phyloP scores from a whole-genome alignment of 257 asterid species.

The Plantago ovata region DNA sequence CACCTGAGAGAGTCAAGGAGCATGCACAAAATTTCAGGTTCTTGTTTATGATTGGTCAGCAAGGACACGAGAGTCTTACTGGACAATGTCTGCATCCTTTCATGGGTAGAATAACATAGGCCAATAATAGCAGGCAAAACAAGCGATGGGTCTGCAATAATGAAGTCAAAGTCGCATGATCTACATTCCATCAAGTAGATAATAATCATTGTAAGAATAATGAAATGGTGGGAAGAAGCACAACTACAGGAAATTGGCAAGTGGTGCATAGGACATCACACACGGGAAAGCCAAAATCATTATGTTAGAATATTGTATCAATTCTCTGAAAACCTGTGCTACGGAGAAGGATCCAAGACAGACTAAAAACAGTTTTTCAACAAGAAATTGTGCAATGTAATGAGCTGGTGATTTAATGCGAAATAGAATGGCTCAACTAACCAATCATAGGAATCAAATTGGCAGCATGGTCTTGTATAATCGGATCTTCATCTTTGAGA shows the following conservation, averaged over 20 bases:
- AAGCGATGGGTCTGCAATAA: conserved; percentile 58
- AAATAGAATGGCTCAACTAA: conserved; percentile 28
- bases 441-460: conserved; percentile 65
- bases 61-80: conserved; percentile 46
- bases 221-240: too few species aligned
- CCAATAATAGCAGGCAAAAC: conserved; percentile 65
- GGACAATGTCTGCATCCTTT: conserved; percentile 39
- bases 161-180: conserved; percentile 12
- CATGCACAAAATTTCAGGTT: conserved; percentile 61
- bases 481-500: conserved; percentile 62
- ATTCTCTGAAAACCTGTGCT: background rate
- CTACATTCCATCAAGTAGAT: too few species aligned
- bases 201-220: too few species aligned
- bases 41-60: conserved; percentile 58
- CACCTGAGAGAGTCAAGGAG: conserved; percentile 86
- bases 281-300: too few species aligned
- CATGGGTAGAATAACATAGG: conserved; percentile 46
- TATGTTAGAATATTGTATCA: background rate
- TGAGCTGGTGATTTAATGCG: background rate
- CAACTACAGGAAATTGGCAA: too few species aligned
- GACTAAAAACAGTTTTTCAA: conserved; percentile 1
- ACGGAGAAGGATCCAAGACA: conserved; percentile 4
- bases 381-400: background rate
- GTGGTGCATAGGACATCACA: too few species aligned
- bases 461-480: conserved; percentile 51